Evolutionary conservation across 257 asterid genomes (phyloP).

Genomic region (Scutellaria galericulata): DNA sequence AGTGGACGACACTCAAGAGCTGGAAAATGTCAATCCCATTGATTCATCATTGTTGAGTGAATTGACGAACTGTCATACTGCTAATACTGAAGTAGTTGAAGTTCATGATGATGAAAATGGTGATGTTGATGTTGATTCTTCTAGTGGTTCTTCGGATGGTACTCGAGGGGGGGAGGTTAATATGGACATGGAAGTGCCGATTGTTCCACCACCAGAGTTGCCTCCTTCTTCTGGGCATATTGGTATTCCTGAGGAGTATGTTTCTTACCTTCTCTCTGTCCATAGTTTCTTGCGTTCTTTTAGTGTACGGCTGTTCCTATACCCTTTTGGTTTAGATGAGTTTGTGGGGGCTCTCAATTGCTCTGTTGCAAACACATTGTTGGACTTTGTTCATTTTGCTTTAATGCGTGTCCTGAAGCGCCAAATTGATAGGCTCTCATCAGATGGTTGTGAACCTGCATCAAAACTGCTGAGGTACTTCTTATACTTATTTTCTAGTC

Average conservation of each 20-base stretch:
- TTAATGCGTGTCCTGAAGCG: conserved; percentile 67
- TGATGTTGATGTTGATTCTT: conserved; percentile 43
- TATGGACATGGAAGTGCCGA: conserved; percentile 48
- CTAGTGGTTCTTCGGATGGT: conserved; percentile 56
- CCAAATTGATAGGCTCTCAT: conserved; percentile 62
- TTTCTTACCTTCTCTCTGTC: conserved; percentile 73
- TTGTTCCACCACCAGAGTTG: conserved; percentile 70
- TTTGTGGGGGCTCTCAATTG: conserved; percentile 94
- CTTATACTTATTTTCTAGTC: background rate
- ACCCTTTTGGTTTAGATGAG: conserved; percentile 83
- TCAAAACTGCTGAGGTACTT: conserved; percentile 72
- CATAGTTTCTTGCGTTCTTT: conserved; percentile 75
- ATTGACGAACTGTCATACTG: conserved; percentile 25
- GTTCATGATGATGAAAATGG: conserved; percentile 32
- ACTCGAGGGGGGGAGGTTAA: conserved; percentile 40
- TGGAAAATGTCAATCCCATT: conserved; percentile 7
- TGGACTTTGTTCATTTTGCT: conserved; percentile 85
- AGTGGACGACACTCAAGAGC: conserved; percentile 28
- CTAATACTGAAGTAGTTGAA: conserved; percentile 24
- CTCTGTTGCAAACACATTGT: conserved; percentile 65
- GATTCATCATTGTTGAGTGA: conserved; percentile 30
- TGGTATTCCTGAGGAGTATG: conserved; percentile 72
- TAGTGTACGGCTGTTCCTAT: conserved; percentile 67
- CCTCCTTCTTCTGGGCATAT: conserved; percentile 84
- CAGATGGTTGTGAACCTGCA: conserved; percentile 73